Evolutionary conservation across 2,329 filamentous ascomycete species (phyloP), one percentile per base, ranked within the genome.

Genomic region (Microthyrium microscopicum): DNA sequence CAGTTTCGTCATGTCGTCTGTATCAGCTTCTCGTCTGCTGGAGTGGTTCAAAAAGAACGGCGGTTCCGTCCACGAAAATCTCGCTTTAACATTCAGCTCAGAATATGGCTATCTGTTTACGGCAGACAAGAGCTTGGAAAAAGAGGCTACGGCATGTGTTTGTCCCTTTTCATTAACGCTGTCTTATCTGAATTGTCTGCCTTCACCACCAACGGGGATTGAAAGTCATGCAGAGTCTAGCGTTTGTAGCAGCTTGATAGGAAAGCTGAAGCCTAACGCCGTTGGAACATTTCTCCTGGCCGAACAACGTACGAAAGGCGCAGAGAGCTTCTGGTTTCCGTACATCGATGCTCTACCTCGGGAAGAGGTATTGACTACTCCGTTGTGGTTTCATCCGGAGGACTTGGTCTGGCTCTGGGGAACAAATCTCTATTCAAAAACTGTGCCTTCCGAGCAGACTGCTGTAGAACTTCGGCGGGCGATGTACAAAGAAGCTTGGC

Each of bases 401-500:
- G 54, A 57, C 33, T 34, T 47, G 33, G 36, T 42, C 15, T 54
- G 46, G 43, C 44, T 57, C 16, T 39, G 42, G 5, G 53, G 51
- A 8, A 57, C 54, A 20, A 51, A 51, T 35, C 34, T 57, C 12
- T 39, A 38, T 29, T 13, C 26, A n/a, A 20, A 20, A 13, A 26
- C 12, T 19, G 21, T 25, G 12, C 28, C 33, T 17, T 17, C 26
- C 4, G 20, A 24, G 11, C 27, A 21, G 17, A 38, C 37, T 5
- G 24, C 38, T n/a, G 29, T 39, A 5, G 37, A 33, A 25, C 45
- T 41, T 9, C 43, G 56, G 21, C 47, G 46, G 27, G 44, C 42
- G 9, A 39, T 48, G 15, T 60, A 59, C 46, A 46, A 47, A 27
- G 38, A 44, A 15, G 52, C 60, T 29, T 57, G 55, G 45, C 33